phyloP scores from a whole-genome alignment of 2,329 filamentous ascomycete species.

The Cercospora zeina region DNA sequence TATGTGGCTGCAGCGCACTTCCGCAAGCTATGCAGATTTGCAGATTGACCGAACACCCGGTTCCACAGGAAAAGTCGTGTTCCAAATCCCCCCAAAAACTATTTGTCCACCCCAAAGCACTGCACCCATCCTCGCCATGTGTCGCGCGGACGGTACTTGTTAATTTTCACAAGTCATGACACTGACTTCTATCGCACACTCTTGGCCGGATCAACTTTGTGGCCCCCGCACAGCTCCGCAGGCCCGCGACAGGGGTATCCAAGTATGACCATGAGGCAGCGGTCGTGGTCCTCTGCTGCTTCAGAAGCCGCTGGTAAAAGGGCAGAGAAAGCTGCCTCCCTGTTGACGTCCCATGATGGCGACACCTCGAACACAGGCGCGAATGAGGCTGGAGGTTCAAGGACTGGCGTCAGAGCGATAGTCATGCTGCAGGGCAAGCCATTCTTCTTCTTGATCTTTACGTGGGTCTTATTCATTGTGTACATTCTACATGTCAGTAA shows the following conservation, averaged over 20 bases:
- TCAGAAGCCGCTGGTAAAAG: slow-evolving; percentile 11
- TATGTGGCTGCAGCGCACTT: neutral
- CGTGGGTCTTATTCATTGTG: slow-evolving; percentile 18
- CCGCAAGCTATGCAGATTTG: neutral
- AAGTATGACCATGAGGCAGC: slow-evolving; percentile 18
- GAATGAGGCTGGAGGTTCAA: neutral
- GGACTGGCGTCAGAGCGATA: slow-evolving; percentile 19
- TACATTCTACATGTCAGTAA: slow-evolving; percentile 20
- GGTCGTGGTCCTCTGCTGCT: slow-evolving; percentile 19
- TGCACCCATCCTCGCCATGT: neutral
- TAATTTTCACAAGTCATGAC: neutral
- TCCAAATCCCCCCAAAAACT: neutral
- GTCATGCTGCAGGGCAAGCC: slow-evolving; percentile 18
- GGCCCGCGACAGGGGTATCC: slow-evolving; percentile 2
- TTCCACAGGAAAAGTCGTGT: neutral
- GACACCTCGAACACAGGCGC: neutral
- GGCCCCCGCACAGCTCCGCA: neutral
- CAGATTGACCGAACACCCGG: neutral
- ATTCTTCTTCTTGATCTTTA: slow-evolving; percentile 17
- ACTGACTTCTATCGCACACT: neutral
- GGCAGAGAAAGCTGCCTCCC: slow-evolving; percentile 3
- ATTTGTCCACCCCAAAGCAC: neutral
- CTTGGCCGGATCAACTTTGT: slow-evolving; percentile 1
- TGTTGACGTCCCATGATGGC: slow-evolving; percentile 4
- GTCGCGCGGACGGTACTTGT: neutral